phyloP scores from a whole-genome alignment of 257 asterid species.

The Anisodus tanguticus region DNA sequence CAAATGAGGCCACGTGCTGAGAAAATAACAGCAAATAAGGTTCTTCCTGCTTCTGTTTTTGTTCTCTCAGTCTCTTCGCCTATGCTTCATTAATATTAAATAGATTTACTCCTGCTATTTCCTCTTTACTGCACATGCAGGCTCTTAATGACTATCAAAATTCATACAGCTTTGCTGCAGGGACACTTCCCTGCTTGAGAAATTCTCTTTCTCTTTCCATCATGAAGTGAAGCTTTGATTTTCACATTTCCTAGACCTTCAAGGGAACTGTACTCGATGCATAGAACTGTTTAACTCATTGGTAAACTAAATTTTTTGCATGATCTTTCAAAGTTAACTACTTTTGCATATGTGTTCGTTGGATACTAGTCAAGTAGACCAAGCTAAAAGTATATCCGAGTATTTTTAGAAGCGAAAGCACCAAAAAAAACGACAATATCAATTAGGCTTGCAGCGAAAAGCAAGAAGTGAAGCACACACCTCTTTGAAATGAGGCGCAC shows the following conservation, averaged over 20 bases:
- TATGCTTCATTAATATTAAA: not conserved
- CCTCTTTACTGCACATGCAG: not conserved
- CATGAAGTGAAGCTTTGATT: conserved; percentile 16
- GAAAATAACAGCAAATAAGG: not conserved
- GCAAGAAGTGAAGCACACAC: not conserved
- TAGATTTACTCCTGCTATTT: not conserved
- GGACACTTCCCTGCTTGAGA: not conserved
- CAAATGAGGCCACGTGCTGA: conserved; percentile 25
- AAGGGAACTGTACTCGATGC: not conserved
- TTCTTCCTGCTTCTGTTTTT: conserved; percentile 12
- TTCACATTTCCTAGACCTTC: conserved; percentile 19
- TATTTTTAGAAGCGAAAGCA: not conserved
- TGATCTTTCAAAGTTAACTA: not conserved
- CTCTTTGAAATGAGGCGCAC: not conserved
- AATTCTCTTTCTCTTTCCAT: conserved; percentile 6
- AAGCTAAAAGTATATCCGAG: not conserved
- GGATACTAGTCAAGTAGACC: conserved; percentile 2
- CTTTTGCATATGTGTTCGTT: not conserved
- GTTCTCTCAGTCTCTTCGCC: not conserved
- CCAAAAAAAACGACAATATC: not conserved
- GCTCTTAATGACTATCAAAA: not conserved
- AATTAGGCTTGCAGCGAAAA: not conserved
- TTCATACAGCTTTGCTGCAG: not conserved
- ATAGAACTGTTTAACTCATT: not conserved
- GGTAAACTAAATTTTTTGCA: not conserved